Base-by-base conservation (phyloP, 2,329 filamentous ascomycete genomes). In the Chrysoporthe puriensis region DNA sequence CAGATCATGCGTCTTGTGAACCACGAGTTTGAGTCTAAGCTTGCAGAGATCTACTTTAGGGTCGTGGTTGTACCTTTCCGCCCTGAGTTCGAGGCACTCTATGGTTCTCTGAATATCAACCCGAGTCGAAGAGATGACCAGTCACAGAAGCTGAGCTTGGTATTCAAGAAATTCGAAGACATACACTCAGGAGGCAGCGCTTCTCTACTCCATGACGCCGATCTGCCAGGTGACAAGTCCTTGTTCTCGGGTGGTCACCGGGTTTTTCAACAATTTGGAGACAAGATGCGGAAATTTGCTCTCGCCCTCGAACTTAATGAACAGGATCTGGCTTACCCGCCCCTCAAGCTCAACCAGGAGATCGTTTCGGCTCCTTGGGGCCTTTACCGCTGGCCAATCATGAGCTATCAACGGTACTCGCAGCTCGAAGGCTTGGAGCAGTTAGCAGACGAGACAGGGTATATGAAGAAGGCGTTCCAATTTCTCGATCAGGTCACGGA, bases 261-360 rank as follows among this genome's bases (percentile, higher is more conserved):
- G 68, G 84, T 90, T 43, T 90, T 90, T 71, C 77, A 86, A 71
- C 83, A 84, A 18, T 89, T 90, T 75, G 87, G 87, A 13, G 78
- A 79, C 42, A 83, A 87, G 65, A 90, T 92, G 66, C 79, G 80
- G 40, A 84, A 84, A 64, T 91, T 90, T 73, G 90, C 88, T 5
- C 85, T 93, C 74, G 88, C 88, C 34, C 88, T 92, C 69, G 90
- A 92, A 73, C 82, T 91, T n/a, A 84, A 86, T 66, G 86, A 90
- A 73, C 76, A 77, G 50, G 79, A 77, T 16, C 74, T 85, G 13
- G 77, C 79, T 14, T 77, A 80, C 34, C 87, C 88, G 8, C 86
- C 86, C 1, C 72, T 81, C n/a, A 90, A 91, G 72, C 79, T 80
- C 5, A 78, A 82, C 7, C 85, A 88, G 44, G 81, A 88, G 70